A percentile compares a stretch with the other conserved stretches of the same genome.
phyloP scores from a whole-genome alignment of 2,329 filamentous ascomycete species.

The Botrytis porri region DNA sequence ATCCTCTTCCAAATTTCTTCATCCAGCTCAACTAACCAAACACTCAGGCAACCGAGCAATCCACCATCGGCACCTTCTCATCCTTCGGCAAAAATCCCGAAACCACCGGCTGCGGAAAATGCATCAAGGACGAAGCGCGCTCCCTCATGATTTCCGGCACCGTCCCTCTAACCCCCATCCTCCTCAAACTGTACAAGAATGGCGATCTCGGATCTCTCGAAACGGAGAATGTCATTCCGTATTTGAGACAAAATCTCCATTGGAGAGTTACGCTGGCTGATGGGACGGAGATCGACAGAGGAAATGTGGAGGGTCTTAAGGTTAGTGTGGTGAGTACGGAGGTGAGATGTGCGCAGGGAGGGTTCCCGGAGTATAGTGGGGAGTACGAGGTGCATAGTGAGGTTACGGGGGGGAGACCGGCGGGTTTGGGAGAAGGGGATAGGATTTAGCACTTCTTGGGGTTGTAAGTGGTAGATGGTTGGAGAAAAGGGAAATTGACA shows the following conservation, averaged over 20 bases:
- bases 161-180: constrained; percentile 41
- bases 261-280: constrained; percentile 34
- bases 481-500: not conserved
- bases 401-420: constrained; percentile 32
- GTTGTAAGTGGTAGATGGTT: not conserved
- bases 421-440: constrained; percentile 23
- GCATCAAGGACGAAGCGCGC: constrained; percentile 34
- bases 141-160: constrained; percentile 41
- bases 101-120: constrained; percentile 38
- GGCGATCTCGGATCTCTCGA: constrained; percentile 36
- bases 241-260: constrained; percentile 35
- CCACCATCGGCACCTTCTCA: constrained; percentile 43
- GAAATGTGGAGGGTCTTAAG: constrained; percentile 32
- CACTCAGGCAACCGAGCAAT: constrained; percentile 22
- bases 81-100: constrained; percentile 39
- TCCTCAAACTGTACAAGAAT: constrained; percentile 36
- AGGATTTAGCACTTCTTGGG: not conserved
- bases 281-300: constrained; percentile 27
- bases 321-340: constrained; percentile 34
- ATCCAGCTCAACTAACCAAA: not conserved
- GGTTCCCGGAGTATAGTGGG: constrained; percentile 30
- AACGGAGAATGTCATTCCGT: constrained; percentile 36
- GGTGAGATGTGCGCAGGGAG: constrained; percentile 28
- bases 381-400: constrained; percentile 36
- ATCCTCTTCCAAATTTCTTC: not conserved